A percentile compares a stretch with the other conserved stretches of the same genome.
phyloP scores from a whole-genome alignment of 768 basidiomycete species.

The Dendrothele bispora region DNA sequence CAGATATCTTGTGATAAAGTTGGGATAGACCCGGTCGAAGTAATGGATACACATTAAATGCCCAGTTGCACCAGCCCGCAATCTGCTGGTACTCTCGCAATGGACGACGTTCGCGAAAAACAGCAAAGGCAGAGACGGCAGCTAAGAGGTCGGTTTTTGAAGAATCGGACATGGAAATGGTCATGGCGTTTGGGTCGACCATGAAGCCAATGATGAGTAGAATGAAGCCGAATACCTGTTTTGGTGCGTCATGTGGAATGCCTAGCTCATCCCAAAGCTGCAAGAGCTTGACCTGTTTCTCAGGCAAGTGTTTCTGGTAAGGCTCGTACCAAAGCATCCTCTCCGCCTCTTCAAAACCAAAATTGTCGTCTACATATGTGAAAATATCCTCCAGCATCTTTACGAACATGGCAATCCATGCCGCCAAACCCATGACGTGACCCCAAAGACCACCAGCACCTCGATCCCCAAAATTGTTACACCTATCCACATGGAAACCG shows the following conservation, averaged over 20 bases:
- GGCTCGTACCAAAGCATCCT: background rate
- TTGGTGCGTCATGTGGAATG: conserved; percentile 25
- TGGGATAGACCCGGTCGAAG: conserved; percentile 19
- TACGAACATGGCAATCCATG: background rate
- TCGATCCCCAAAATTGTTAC: conserved; percentile 22
- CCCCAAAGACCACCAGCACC: conserved; percentile 24
- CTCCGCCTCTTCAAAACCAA: background rate
- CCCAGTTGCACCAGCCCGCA: conserved; percentile 24
- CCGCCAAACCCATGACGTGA: conserved; percentile 28
- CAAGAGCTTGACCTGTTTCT: conserved; percentile 22
- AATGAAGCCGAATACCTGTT: conserved; percentile 22
- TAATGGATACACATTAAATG: conserved; percentile 24
- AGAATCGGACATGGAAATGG: conserved; percentile 8
- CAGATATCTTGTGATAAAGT: conserved; percentile 21
- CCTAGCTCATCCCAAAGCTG: conserved; percentile 28
- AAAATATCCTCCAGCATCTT: background rate
- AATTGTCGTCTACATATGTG: background rate
- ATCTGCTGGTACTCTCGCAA: conserved; percentile 17
- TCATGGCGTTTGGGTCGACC: conserved; percentile 20
- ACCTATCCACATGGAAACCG: conserved; percentile 26
- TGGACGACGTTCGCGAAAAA: background rate
- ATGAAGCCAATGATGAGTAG: conserved; percentile 28
- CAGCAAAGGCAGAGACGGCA: background rate
- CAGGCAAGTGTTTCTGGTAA: conserved; percentile 8
- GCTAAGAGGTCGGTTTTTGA: background rate